Evolutionary conservation across 2,329 filamentous ascomycete species (phyloP).

Genomic region (Aspergillus novofumigatus): DNA sequence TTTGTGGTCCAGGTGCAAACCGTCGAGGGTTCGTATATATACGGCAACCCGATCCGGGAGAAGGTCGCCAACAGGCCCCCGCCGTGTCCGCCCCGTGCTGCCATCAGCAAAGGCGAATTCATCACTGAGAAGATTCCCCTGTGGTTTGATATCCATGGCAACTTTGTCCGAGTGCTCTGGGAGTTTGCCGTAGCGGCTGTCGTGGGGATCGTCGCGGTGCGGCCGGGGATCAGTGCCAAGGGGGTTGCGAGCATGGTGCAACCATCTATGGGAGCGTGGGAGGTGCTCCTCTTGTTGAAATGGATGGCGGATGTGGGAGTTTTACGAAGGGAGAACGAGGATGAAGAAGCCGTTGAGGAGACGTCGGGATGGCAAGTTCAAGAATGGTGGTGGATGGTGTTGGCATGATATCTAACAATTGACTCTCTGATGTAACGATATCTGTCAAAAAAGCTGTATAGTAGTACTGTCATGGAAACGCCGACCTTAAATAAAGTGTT

Average conservation of each 20-base stretch:
- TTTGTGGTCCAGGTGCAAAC: constrained; percentile 42
- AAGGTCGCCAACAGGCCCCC: constrained; percentile 15
- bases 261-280: constrained; percentile 40
- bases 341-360: constrained; percentile 2
- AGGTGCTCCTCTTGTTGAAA: constrained; percentile 36
- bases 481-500: too few species aligned
- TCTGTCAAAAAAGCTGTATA: not conserved
- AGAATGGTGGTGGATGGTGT: constrained; percentile 42
- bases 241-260: constrained; percentile 36
- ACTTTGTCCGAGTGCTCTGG: constrained; percentile 37
- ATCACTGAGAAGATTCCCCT: constrained; percentile 37
- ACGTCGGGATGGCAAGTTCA: constrained; percentile 28
- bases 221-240: constrained; percentile 37
- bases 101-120: not conserved
- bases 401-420: constrained; percentile 5
- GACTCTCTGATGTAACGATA: too few species aligned
- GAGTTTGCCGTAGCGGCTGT: constrained; percentile 39
- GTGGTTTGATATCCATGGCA: constrained; percentile 48
- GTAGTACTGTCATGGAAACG: too few species aligned
- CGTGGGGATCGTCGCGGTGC: constrained; percentile 38
- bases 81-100: constrained; percentile 20
- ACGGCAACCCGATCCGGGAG: constrained; percentile 35
- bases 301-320: constrained; percentile 35
- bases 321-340: constrained; percentile 8
- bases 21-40: constrained; percentile 31